Evolutionary conservation across 345 rosid species (phyloP).

Genomic region (Microcos paniculata): DNA sequence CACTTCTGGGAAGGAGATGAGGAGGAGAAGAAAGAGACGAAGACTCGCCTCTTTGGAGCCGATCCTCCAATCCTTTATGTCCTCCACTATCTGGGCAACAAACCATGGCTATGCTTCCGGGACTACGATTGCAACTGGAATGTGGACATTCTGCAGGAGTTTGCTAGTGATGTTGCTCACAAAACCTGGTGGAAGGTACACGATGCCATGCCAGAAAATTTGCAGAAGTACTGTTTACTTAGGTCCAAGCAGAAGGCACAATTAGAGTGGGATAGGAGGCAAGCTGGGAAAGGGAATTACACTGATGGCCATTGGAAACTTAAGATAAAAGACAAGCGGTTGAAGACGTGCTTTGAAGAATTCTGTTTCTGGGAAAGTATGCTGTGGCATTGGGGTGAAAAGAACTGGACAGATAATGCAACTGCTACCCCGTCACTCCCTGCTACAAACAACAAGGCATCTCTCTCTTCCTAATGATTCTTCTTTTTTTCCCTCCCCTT

Average conservation of each 20-base stretch:
- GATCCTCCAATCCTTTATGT: constrained; percentile 84
- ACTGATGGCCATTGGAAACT: constrained; percentile 85
- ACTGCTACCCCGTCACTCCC: constrained; percentile 35
- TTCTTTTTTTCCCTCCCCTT: not conserved
- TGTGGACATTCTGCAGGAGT: constrained; percentile 71
- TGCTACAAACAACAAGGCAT: constrained; percentile 17
- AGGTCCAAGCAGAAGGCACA: constrained; percentile 84
- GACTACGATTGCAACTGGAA: constrained; percentile 99
- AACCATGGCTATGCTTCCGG: constrained; percentile 88
- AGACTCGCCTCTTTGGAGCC: constrained; percentile 67
- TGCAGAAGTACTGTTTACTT: constrained; percentile 72
- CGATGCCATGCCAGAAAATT: constrained; percentile 69
- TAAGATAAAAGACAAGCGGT: constrained; percentile 62
- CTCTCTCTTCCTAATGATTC: constrained; percentile 37
- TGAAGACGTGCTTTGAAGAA: constrained; percentile 63
- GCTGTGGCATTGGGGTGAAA: constrained; percentile 93
- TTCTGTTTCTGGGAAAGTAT: constrained; percentile 90
- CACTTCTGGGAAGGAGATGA: constrained; percentile 95
- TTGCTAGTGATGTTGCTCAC: constrained; percentile 81
- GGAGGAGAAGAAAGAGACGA: constrained; percentile 67
- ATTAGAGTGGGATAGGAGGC: constrained; percentile 84
- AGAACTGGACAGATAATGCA: constrained; percentile 61
- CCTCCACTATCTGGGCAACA: constrained; percentile 77
- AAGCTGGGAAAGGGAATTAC: constrained; percentile 76
- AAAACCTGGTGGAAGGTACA: constrained; percentile 87